A percentile compares a stretch with the other conserved stretches of the same genome.
Conservation (phyloP, 495 filamentous ascomycete species). For the Oleoguttula mirabilis region DNA sequence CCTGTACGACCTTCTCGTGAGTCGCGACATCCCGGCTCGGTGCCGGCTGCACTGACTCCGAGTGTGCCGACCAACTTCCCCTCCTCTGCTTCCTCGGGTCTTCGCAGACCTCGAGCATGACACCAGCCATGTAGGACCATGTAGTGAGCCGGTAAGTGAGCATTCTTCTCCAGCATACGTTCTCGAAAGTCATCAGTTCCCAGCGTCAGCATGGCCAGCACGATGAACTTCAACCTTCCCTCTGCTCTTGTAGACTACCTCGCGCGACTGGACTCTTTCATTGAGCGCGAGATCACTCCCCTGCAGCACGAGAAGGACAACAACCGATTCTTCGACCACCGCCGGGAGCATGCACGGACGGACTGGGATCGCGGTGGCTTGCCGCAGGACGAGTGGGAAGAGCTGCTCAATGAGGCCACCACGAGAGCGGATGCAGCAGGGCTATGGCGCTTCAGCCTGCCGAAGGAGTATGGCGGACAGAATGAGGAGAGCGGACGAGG, state of each 20-base stretch:
- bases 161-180: no score
- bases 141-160: no score
- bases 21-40: no score
- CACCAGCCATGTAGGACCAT: no score
- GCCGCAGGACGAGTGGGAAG: constrained; percentile 44
- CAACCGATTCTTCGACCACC: constrained; percentile 50
- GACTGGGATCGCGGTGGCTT: constrained; percentile 43
- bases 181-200: no score
- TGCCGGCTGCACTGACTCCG: no score
- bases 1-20: no score
- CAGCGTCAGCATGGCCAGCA: no score
- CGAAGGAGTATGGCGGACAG: constrained; percentile 42
- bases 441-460: constrained; percentile 45
- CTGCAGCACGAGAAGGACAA: constrained; percentile 42
- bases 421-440: constrained; percentile 41
- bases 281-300: constrained; percentile 39
- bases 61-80: no score
- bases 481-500: constrained; percentile 27
- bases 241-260: constrained; percentile 36
- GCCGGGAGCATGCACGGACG: constrained; percentile 45
- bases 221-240: constrained; percentile 47
- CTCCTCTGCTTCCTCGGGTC: no score
- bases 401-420: constrained; percentile 35
- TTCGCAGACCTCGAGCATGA: no score
- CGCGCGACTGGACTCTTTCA: constrained; percentile 40